Conservation (phyloP, 2,329 filamentous ascomycete genomes). For the Trichoderma sp. region DNA sequence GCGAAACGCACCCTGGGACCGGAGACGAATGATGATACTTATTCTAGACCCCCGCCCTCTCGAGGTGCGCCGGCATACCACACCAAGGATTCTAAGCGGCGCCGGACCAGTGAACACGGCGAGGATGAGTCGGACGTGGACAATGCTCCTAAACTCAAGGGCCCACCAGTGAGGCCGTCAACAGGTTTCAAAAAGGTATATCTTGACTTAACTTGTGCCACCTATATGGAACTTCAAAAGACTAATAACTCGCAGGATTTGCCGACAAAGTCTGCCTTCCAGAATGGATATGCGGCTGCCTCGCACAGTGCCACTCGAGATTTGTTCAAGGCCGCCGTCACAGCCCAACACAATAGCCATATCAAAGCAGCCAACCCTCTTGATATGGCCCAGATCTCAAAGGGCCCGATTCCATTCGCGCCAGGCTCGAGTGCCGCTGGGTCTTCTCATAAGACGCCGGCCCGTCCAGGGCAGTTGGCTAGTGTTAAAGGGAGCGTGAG, state of each 20-base stretch:
- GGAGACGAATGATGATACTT: constrained; percentile 56
- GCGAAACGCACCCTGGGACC: constrained; percentile 72
- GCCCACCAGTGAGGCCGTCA: constrained; percentile 80
- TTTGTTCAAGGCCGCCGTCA: constrained; percentile 65
- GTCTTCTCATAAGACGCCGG: constrained; percentile 67
- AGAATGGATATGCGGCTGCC: constrained; percentile 59
- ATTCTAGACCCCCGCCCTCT: constrained; percentile 42
- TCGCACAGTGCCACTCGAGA: constrained; percentile 53
- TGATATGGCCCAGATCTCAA: constrained; percentile 85
- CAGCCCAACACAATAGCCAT: constrained; percentile 64
- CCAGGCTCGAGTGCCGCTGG: constrained; percentile 59
- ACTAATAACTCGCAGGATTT: constrained; percentile 52
- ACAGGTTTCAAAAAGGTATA: constrained; percentile 64
- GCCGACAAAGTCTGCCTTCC: constrained; percentile 57
- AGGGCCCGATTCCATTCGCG: constrained; percentile 85
- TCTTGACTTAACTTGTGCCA: constrained; percentile 20
- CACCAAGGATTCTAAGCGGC: constrained; percentile 71
- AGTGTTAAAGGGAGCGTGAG: constrained; percentile 57
- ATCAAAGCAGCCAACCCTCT: constrained; percentile 64
- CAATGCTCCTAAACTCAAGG: constrained; percentile 63
- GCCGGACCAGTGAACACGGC: constrained; percentile 71
- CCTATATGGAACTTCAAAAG: not conserved
- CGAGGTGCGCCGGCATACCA: constrained; percentile 63
- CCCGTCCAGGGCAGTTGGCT: constrained; percentile 46
- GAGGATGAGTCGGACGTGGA: constrained; percentile 61